phyloP scores from a whole-genome alignment of 2,329 filamentous ascomycete genomes.

The Aspergillus japonicus region DNA sequence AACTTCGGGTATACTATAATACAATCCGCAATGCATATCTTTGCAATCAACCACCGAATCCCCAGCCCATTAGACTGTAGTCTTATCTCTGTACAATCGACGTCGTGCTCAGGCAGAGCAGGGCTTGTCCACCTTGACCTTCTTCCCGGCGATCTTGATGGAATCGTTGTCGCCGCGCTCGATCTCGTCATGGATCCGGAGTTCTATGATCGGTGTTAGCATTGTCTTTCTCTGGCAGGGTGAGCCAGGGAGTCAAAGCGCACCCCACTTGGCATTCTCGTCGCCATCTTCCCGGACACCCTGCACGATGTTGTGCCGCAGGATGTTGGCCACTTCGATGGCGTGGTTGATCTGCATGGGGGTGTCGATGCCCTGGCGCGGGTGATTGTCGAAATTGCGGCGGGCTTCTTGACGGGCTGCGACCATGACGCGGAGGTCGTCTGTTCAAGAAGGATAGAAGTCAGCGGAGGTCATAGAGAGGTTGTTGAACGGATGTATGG shows the following conservation, averaged over 20 bases:
- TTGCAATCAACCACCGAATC: conserved; percentile 8
- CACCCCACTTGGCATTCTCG: conserved; percentile 39
- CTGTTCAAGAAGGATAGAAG: conserved; percentile 44
- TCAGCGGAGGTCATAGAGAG: too few species aligned
- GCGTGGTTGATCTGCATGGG: conserved; percentile 72
- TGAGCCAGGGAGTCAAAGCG: conserved; percentile 11
- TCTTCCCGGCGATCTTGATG: conserved; percentile 61
- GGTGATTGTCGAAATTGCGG: conserved; percentile 68
- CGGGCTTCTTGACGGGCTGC: conserved; percentile 74
- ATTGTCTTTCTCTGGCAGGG: neutral
- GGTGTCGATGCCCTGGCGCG: conserved; percentile 59
- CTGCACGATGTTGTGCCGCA: conserved; percentile 85
- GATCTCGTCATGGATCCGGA: conserved; percentile 86
- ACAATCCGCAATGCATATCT: conserved; percentile 25
- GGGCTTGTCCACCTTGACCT: conserved; percentile 43
- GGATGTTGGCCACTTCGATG: conserved; percentile 74
- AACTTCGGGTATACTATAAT: conserved; percentile 42
- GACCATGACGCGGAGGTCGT: conserved; percentile 65
- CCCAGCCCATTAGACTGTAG: neutral
- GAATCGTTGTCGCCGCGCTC: conserved; percentile 93
- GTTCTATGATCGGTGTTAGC: conserved; percentile 52
- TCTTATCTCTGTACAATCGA: neutral
- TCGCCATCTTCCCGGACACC: conserved; percentile 52
- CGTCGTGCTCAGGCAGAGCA: conserved; percentile 35
- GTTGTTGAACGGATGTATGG: too few species aligned